These are phyloP conservation scores for Fonsecaea pedrosoi DNA, from an alignment of 2,329 filamentous ascomycete species.

Conservation along the genomic window DNA sequence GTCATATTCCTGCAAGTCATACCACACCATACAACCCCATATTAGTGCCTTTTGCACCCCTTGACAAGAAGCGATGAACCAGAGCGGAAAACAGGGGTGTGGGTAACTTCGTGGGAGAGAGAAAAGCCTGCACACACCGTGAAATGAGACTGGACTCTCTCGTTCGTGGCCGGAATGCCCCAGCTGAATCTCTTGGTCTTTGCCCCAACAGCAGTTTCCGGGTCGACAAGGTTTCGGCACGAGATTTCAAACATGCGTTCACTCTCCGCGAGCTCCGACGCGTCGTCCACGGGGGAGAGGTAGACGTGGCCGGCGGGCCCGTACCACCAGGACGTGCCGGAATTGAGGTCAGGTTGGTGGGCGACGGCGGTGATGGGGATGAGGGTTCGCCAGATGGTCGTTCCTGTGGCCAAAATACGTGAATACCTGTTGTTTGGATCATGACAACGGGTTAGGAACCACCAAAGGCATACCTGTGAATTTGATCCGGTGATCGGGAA, in stretches of 20 bases:
- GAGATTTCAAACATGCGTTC: conserved; percentile 52
- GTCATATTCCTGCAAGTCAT: conserved; percentile 48
- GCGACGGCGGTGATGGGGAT: conserved; percentile 48
- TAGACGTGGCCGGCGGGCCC: conserved; percentile 53
- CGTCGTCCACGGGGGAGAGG: conserved; percentile 49
- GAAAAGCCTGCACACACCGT: conserved; percentile 33
- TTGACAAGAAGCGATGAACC: neutral
- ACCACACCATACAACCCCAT: neutral
- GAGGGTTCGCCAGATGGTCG: conserved; percentile 57
- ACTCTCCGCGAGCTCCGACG: conserved; percentile 27
- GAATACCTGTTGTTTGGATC: too few species aligned
- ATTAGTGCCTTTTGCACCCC: neutral
- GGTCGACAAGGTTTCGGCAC: conserved; percentile 45
- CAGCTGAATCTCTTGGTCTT: conserved; percentile 34
- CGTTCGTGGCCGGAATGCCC: conserved; percentile 39
- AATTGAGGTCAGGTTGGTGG: conserved; percentile 45
- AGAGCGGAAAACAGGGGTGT: too few species aligned
- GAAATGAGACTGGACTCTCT: conserved; percentile 46
- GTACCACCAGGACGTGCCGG: conserved; percentile 54
- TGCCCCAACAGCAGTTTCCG: conserved; percentile 24
- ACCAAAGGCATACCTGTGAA: conserved; percentile 49
- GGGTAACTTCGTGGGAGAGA: too few species aligned
- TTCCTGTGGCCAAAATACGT: conserved; percentile 39
- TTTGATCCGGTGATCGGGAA: conserved; percentile 53
- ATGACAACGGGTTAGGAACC: too few species aligned